Evolutionary conservation across 257 asterid species (phyloP).

Genomic region (Eucommia ulmoides): DNA sequence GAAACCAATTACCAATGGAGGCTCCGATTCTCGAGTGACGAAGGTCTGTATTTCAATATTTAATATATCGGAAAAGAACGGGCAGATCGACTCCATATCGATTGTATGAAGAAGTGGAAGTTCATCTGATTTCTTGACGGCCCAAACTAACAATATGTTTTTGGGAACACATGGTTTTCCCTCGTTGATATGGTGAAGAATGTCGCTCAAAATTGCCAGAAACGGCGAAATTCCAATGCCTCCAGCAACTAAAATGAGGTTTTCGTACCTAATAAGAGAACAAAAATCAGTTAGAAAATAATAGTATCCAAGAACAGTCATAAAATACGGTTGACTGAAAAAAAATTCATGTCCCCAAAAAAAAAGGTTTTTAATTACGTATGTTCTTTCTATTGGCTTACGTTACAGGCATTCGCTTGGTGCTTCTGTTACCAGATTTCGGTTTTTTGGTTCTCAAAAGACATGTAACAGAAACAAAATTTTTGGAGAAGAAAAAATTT

Average conservation of each 20-base stretch:
- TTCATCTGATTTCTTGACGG: constrained; percentile 57
- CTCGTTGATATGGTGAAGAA: constrained; percentile 49
- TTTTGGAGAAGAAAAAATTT: too few relatives aligned
- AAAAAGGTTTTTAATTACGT: too few relatives aligned
- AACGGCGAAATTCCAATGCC: constrained; percentile 91
- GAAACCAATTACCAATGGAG: constrained; percentile 42
- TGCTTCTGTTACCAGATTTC: too few relatives aligned
- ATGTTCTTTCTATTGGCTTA: too few relatives aligned
- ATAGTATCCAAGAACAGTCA: background rate
- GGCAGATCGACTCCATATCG: constrained; percentile 44
- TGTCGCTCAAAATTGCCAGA: constrained; percentile 66
- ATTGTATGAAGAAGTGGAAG: constrained; percentile 71
- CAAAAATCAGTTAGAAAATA: background rate
- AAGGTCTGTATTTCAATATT: constrained; percentile 65
- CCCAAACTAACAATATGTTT: constrained; percentile 67
- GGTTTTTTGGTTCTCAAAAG: too few relatives aligned
- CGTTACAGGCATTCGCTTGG: too few relatives aligned
- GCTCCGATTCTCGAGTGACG: constrained; percentile 73
- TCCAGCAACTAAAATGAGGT: constrained; percentile 78
- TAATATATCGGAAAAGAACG: constrained; percentile 34
- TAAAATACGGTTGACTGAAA: too few relatives aligned
- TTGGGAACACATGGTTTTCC: constrained; percentile 48
- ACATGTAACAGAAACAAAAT: too few relatives aligned
- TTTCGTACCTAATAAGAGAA: constrained; percentile 52
- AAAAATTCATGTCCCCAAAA: too few relatives aligned